phyloP scores from a whole-genome alignment of 164 flowering plant genomes.

The Brasenia schreberi region DNA sequence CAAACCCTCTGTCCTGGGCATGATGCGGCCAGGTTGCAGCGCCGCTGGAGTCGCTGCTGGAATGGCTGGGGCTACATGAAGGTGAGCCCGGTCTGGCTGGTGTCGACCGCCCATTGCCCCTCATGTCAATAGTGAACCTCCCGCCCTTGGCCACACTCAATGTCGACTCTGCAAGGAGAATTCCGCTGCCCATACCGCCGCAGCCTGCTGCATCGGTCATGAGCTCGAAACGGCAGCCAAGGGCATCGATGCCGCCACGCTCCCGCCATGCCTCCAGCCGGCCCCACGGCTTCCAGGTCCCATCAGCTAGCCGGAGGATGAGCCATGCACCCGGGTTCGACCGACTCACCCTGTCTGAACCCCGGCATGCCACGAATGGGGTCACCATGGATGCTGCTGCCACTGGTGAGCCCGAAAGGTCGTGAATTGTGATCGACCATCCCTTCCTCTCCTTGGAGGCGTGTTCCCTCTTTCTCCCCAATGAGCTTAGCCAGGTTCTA shows the following conservation, averaged over 20 bases:
- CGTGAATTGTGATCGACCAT: constrained; percentile 93
- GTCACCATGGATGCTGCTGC: constrained; percentile 94
- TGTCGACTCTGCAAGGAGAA: constrained; percentile 53
- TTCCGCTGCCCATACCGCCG: constrained; percentile 28
- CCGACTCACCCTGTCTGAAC: constrained; percentile 76
- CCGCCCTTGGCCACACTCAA: constrained; percentile 53
- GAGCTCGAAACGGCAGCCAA: constrained; percentile 76
- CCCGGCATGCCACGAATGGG: constrained; percentile 89
- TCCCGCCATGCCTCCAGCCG: constrained; percentile 95
- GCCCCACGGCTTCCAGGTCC: constrained; percentile 96
- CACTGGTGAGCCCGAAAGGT: constrained; percentile 86
- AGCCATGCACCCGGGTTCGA: constrained; percentile 96
- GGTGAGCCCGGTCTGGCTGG: constrained; percentile 18
- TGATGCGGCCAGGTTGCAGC: constrained; percentile 55
- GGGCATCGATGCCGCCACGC: constrained; percentile 49
- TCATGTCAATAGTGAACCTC: constrained; percentile 50
- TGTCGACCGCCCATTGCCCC: constrained; percentile 22
- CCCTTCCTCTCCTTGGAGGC: constrained; percentile 78
- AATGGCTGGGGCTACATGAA: constrained; percentile 34
- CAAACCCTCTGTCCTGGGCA: constrained; percentile 51
- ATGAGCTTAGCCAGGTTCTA: constrained; percentile 58
- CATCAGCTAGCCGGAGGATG: constrained; percentile 78
- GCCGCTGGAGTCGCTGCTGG: constrained; percentile 58
- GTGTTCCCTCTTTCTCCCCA: constrained; percentile 64
- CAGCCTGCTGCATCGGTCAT: constrained; percentile 23